phyloP scores from a whole-genome alignment of 805 yeast species.

The Wickerhamomyces queroliae region DNA sequence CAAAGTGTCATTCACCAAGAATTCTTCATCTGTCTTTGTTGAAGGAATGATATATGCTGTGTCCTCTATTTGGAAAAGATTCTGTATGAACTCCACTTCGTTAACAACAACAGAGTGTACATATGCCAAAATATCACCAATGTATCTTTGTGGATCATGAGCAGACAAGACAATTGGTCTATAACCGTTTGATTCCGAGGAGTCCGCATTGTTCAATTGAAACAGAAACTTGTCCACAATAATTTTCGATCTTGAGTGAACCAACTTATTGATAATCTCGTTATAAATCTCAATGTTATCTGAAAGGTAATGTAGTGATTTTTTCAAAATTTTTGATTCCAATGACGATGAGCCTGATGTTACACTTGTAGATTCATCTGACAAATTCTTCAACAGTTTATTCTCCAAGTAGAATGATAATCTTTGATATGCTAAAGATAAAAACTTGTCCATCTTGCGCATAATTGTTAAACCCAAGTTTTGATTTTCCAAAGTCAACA shows the following conservation, averaged over 20 bases:
- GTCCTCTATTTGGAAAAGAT: background rate
- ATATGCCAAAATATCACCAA: slow-evolving; percentile 86
- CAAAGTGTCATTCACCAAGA: slow-evolving; percentile 24
- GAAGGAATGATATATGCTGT: too few species aligned
- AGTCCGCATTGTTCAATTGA: slow-evolving; percentile 37
- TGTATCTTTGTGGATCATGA: slow-evolving; percentile 74
- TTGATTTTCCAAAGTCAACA: slow-evolving; percentile 66
- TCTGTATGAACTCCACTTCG: slow-evolving; percentile 66
- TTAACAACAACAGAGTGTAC: slow-evolving; percentile 81
- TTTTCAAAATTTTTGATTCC: slow-evolving; percentile 23
- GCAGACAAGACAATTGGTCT: slow-evolving; percentile 60
- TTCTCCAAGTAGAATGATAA: slow-evolving; percentile 37
- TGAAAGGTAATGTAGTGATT: slow-evolving; percentile 27
- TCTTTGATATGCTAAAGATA: slow-evolving; percentile 49
- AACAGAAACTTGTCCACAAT: slow-evolving; percentile 61
- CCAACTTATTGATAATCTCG: slow-evolving; percentile 54
- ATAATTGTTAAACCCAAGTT: slow-evolving; percentile 61
- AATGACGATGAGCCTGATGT: too few species aligned
- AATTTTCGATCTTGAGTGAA: slow-evolving; percentile 59
- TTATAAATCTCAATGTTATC: slow-evolving; percentile 47
- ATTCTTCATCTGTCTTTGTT: background rate
- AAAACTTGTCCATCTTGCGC: slow-evolving; percentile 44
- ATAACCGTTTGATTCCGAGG: slow-evolving; percentile 20
- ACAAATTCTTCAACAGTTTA: slow-evolving; percentile 18
- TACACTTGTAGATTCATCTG: too few species aligned